phyloP scores from a whole-genome alignment of 83 land plant species.

The Larix sibirica region DNA sequence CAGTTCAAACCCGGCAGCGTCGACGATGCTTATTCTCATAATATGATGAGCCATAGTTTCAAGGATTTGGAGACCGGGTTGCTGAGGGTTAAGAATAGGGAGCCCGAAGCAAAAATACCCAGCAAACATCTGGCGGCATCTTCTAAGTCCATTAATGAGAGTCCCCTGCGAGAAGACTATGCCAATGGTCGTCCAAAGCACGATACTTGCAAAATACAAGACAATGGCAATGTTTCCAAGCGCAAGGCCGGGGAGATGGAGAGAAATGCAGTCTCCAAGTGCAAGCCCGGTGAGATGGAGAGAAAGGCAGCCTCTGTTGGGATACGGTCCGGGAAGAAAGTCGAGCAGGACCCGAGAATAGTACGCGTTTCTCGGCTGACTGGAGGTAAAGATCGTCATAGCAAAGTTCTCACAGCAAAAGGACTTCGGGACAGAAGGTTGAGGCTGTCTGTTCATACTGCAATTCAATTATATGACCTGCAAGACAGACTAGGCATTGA shows the following conservation, averaged over 20 bases:
- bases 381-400: constrained; percentile 71
- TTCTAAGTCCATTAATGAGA: too few species aligned
- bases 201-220: not conserved
- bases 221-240: constrained; percentile 4
- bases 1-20: constrained; percentile 3
- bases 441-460: constrained; percentile 62
- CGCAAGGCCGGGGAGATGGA: constrained; percentile 1
- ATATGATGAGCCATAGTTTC: not conserved
- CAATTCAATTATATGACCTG: constrained; percentile 62
- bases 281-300: not conserved
- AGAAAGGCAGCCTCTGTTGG: not conserved
- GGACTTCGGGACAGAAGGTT: constrained; percentile 61
- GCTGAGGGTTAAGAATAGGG: too few species aligned
- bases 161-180: not conserved
- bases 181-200: not conserved
- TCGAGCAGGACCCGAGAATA: constrained; percentile 45
- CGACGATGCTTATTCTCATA: constrained; percentile 1
- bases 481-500: constrained; percentile 53
- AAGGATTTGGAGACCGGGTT: not conserved
- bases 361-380: constrained; percentile 52
- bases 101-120: too few species aligned
- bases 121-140: too few species aligned
- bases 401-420: constrained; percentile 55
- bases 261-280: not conserved
- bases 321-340: constrained; percentile 11